phyloP scores from a whole-genome alignment of 345 rosid species.

The Sonneratia alba region DNA sequence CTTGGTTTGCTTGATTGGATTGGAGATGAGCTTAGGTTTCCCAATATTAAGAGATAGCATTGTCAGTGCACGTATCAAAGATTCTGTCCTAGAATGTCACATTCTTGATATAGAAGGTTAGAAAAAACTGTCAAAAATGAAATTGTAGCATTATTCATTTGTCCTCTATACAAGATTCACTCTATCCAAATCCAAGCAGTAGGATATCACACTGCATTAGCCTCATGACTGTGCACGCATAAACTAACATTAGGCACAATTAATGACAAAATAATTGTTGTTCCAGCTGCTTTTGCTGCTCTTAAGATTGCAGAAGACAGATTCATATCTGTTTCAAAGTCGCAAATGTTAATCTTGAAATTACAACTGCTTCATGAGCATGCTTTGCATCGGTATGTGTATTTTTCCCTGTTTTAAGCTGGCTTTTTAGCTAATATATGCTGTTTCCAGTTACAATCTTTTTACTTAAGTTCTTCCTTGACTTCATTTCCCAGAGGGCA shows the following conservation, averaged over 20 bases:
- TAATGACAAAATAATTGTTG: not conserved
- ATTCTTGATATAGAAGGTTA: not conserved
- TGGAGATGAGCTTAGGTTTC: not conserved
- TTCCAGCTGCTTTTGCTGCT: conserved; percentile 80
- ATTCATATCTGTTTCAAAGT: conserved; percentile 65
- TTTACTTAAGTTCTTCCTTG: conserved; percentile 5
- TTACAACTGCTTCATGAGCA: conserved; percentile 84
- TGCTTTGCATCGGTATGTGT: conserved; percentile 73
- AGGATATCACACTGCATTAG: not conserved
- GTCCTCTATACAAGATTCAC: not conserved
- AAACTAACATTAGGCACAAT: not conserved
- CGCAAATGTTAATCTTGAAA: conserved; percentile 66
- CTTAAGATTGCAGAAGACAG: conserved; percentile 73
- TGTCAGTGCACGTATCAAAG: not conserved
- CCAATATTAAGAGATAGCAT: not conserved
- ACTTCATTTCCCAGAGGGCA: conserved; percentile 46
- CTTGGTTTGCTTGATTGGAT: conserved; percentile 6
- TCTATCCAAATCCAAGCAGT: not conserved
- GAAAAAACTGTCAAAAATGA: not conserved
- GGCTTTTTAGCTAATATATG: not conserved
- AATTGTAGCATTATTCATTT: not conserved
- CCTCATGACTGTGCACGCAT: not conserved
- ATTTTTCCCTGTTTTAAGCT: not conserved
- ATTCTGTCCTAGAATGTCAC: not conserved
- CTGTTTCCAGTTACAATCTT: not conserved